Evolutionary conservation across 2,329 filamentous ascomycete genomes (phyloP), one percentile per base, ranked within the genome.

Genomic region (Aspergillus sp.): DNA sequence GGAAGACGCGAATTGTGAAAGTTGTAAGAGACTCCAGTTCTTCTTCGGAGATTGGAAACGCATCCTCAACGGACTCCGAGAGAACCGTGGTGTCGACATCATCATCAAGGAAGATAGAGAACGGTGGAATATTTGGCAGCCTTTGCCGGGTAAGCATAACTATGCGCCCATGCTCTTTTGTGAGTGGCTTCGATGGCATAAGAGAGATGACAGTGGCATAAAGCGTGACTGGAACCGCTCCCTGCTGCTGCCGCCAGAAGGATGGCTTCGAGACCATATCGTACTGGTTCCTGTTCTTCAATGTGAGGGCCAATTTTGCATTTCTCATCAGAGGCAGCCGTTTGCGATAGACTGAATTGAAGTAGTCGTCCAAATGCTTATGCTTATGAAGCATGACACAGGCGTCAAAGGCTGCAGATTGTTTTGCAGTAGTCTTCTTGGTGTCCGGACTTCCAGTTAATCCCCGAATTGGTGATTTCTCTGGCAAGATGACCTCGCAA

Each of bases 381-480:
- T 72, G 70, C 37, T 74, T 67, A 29, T 80, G 68, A 11, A 98
- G 68, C 40, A 76, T 55, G 1, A 86, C 54, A 49, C 88, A 95
- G 31, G 82, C 75, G 49, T 86, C 75, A 53, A 89, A 96, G 0
- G 91, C 89, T 3, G 88, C 89, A 0, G 88, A 85, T 43, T 84
- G 85, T 56, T 91, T 93, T 4, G 91, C 89, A 12, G 81, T 62
- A 17, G 78, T 69, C 57, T 94, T 96, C 36, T 71, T 83, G 5
- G 66, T 55, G 34, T 80, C 75, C 0, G 75, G 62, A 5, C 63
- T 66, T 4, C 91, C 89, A 8, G 69, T 67, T 4, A 74, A 69
- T 17, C 74, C 77, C 34, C 70, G 72, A 22, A 95, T 64, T 0
- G 85, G 86, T 1, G 86, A 82, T 14, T 69, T 70, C 8, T 78